These are phyloP conservation scores for Boletus sensibilis DNA, from an alignment of 768 basidiomycete genomes.

Conservation along the genomic window DNA sequence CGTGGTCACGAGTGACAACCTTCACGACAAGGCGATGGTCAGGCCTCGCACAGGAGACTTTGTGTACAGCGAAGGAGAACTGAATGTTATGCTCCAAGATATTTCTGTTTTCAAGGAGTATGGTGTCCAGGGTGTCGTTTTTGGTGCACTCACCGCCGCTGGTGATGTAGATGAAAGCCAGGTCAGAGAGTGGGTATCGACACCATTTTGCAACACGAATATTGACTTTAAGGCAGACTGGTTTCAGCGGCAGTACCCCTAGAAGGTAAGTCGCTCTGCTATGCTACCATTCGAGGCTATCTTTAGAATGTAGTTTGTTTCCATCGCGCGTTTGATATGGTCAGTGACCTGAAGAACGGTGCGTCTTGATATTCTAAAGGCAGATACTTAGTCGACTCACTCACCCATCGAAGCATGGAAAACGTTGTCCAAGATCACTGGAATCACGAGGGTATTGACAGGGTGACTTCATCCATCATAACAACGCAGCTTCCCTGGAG, in stretches of 20 bases:
- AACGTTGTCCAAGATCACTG: conserved; percentile 54
- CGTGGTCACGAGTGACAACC: background rate
- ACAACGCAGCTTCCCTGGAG: background rate
- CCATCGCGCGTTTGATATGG: conserved; percentile 80
- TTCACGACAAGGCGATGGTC: conserved; percentile 62
- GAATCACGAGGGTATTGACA: conserved; percentile 75
- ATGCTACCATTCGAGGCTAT: background rate
- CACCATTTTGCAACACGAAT: background rate
- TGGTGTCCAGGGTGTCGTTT: conserved; percentile 63
- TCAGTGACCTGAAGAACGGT: conserved; percentile 54
- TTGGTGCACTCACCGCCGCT: conserved; percentile 57
- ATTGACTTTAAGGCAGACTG: conserved; percentile 39
- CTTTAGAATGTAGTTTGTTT: conserved; percentile 58
- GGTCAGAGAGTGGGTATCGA: conserved; percentile 44
- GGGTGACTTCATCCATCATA: conserved; percentile 47
- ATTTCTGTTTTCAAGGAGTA: conserved; percentile 57
- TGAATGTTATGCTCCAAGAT: conserved; percentile 75
- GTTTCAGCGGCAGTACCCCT: conserved; percentile 56
- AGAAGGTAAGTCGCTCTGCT: conserved; percentile 47
- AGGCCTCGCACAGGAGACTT: conserved; percentile 81
- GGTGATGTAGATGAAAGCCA: conserved; percentile 58
- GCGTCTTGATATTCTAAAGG: conserved; percentile 1
- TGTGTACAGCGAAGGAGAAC: conserved; percentile 62
- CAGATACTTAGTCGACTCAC: background rate
- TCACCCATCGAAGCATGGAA: conserved; percentile 25